Conservation (phyloP, 164 flowering plant species). For the Euptelea pleiosperma region DNA sequence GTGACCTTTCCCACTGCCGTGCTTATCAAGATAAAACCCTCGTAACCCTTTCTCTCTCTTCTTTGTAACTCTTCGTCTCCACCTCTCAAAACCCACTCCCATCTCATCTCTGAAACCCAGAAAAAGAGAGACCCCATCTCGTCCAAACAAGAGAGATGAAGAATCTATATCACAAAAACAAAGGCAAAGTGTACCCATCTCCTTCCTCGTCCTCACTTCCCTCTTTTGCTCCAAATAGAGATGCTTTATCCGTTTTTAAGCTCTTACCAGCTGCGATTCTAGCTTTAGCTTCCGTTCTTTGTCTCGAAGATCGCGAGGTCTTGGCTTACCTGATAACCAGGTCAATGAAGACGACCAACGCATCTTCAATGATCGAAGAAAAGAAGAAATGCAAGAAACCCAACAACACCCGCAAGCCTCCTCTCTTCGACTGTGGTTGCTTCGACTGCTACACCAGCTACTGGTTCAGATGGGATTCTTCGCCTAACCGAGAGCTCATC, state of each 20-base stretch:
- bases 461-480: conserved; percentile 82
- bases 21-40: conserved; percentile 7
- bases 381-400: conserved; percentile 36
- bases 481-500: conserved; percentile 70
- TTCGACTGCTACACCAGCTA: conserved; percentile 72
- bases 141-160: conserved; percentile 31
- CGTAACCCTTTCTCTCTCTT: not conserved
- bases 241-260: conserved; percentile 40
- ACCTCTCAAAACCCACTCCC: too few relatives aligned
- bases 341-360: conserved; percentile 38
- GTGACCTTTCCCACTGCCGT: not conserved
- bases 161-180: conserved; percentile 46
- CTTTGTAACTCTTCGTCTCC: not conserved
- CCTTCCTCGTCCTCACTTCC: conserved; percentile 28
- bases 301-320: conserved; percentile 63
- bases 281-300: conserved; percentile 38
- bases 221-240: conserved; percentile 14
- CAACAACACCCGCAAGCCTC: conserved; percentile 23
- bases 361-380: conserved; percentile 11
- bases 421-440: conserved; percentile 61
- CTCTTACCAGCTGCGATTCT: conserved; percentile 65
- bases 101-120: too few relatives aligned
- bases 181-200: conserved; percentile 76
- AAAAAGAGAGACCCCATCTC: not conserved
- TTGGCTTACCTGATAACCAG: conserved; percentile 65